Evolutionary conservation across 73 alveolate species (phyloP).

Genomic region (Stentor roeselii): DNA sequence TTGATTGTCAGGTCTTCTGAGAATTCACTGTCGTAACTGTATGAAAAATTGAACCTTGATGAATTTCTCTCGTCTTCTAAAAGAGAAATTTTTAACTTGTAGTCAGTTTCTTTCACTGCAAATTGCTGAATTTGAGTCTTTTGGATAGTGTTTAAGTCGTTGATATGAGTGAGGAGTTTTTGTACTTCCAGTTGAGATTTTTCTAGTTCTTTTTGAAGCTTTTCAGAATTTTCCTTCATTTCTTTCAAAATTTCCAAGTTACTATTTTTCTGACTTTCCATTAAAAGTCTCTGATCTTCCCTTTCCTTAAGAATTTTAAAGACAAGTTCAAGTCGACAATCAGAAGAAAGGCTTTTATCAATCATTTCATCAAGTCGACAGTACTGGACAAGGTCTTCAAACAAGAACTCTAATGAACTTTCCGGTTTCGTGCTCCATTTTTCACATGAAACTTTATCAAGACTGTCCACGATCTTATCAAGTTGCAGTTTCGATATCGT

Average conservation of each 20-base stretch:
- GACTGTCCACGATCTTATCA: background rate
- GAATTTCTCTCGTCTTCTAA: background rate
- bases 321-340: background rate
- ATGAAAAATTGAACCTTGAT: slow-evolving; percentile 3
- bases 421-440: slow-evolving; percentile 24
- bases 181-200: background rate
- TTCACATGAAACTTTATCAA: background rate
- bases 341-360: background rate
- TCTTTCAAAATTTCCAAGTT: background rate
- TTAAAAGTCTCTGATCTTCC: background rate
- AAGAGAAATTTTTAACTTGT: no score
- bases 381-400: background rate
- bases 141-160: background rate
- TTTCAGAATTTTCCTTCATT: background rate
- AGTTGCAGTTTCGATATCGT: slow-evolving; percentile 18
- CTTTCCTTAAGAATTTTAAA: background rate
- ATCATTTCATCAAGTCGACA: background rate
- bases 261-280: background rate
- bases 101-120: background rate
- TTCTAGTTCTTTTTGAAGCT: background rate
- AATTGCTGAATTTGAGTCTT: background rate
- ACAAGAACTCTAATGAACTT: background rate
- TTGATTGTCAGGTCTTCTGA: background rate
- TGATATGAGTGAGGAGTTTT: background rate
- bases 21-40: background rate